Evolutionary conservation across 345 rosid species (phyloP).

Genomic region (Draba incana): DNA sequence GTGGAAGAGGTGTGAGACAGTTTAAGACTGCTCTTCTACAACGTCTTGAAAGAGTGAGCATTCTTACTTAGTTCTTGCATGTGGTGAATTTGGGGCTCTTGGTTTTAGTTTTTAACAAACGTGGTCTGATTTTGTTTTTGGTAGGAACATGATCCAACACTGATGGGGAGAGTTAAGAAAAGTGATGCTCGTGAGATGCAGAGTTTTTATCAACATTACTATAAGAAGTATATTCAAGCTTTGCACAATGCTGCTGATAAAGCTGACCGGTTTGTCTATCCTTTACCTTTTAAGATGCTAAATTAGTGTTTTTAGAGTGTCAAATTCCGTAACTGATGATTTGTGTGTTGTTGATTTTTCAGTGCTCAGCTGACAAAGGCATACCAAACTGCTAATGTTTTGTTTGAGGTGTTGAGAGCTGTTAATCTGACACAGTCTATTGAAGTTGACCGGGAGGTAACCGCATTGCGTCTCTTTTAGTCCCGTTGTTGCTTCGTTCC

Average conservation of each 20-base stretch:
- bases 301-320: slow-evolving; percentile 14
- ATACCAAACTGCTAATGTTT: slow-evolving; percentile 99
- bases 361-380: slow-evolving; percentile 99
- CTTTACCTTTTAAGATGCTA: background rate
- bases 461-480: slow-evolving; percentile 24
- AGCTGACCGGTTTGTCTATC: slow-evolving; percentile 79
- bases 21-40: slow-evolving; percentile 99
- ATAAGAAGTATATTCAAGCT: slow-evolving; percentile 83
- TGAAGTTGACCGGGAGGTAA: slow-evolving; percentile 97
- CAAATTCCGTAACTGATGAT: slow-evolving; percentile 5
- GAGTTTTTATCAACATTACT: slow-evolving; percentile 85
- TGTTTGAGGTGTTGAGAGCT: slow-evolving; percentile 97
- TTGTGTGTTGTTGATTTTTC: slow-evolving; percentile 36
- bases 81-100: slow-evolving; percentile 6
- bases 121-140: slow-evolving; percentile 12
- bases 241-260: slow-evolving; percentile 91
- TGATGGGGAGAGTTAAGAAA: slow-evolving; percentile 70
- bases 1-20: slow-evolving; percentile 99
- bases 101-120: slow-evolving; percentile 5
- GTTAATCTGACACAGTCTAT: slow-evolving; percentile 90
- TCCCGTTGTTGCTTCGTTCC: slow-evolving; percentile 3
- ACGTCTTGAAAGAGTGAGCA: slow-evolving; percentile 88
- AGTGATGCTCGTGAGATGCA: slow-evolving; percentile 97
- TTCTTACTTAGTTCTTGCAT: slow-evolving; percentile 14
- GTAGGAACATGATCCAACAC: slow-evolving; percentile 86